These are phyloP conservation scores for Suillus lakei DNA, from an alignment of 768 basidiomycete species.

Conservation along the genomic window DNA sequence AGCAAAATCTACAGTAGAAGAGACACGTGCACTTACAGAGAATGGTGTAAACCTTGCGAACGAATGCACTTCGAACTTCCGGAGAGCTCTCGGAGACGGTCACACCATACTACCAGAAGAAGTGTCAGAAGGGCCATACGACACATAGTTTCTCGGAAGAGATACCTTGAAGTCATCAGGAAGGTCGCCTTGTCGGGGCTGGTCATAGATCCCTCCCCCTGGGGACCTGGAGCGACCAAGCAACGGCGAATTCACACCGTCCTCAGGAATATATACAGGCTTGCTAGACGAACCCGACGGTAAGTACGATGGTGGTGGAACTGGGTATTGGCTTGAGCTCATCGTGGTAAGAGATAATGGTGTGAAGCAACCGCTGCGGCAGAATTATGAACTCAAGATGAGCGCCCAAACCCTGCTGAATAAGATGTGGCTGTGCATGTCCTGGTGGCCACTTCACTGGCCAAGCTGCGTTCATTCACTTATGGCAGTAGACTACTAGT, in stretches of 20 bases:
- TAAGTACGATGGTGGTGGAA: conserved; percentile 64
- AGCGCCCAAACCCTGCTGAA: conserved; percentile 23
- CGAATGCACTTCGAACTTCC: conserved; percentile 84
- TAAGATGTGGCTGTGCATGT: conserved; percentile 34
- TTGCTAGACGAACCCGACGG: conserved; percentile 44
- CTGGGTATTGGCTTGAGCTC: conserved; percentile 59
- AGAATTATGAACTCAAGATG: conserved; percentile 19
- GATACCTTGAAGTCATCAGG: conserved; percentile 94
- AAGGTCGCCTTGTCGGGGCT: conserved; percentile 72
- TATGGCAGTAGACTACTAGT: not conserved
- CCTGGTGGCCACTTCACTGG: not conserved
- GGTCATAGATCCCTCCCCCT: conserved; percentile 67
- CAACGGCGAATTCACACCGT: conserved; percentile 58
- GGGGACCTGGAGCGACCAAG: conserved; percentile 52
- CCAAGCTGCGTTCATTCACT: conserved; percentile 15
- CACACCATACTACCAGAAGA: conserved; percentile 62
- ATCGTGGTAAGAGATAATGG: conserved; percentile 39
- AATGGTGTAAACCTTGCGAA: conserved; percentile 91
- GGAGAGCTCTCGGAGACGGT: conserved; percentile 76
- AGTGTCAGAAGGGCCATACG: not conserved
- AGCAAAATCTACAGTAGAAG: not conserved
- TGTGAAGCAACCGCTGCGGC: conserved; percentile 1
- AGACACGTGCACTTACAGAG: conserved; percentile 63
- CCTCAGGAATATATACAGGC: conserved; percentile 37
- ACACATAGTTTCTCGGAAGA: not conserved